phyloP scores from a whole-genome alignment of 2,329 filamentous ascomycete genomes.

The Trichoderma brevicompactum region DNA sequence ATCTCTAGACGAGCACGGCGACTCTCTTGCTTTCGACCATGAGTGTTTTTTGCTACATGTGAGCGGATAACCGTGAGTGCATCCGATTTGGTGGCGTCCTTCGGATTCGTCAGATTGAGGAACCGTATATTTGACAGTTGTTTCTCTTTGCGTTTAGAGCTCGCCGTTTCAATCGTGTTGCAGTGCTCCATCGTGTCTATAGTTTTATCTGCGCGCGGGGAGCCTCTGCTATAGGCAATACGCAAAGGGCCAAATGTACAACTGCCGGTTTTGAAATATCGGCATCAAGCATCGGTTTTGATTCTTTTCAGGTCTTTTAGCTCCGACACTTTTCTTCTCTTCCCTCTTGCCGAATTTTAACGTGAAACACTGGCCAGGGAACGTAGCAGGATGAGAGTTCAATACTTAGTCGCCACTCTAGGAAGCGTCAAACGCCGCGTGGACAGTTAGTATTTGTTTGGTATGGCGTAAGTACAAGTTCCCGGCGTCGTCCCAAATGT shows the following conservation, averaged over 20 bases:
- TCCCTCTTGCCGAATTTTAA: not conserved
- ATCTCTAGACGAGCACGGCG: conserved; percentile 19
- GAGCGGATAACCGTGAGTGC: conserved; percentile 21
- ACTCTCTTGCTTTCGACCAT: conserved; percentile 21
- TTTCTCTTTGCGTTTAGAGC: not conserved
- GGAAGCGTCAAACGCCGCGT: not conserved
- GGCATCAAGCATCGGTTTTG: not conserved
- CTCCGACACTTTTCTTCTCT: not conserved
- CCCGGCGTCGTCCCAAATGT: not conserved
- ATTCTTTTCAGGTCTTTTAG: not conserved
- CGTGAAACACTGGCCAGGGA: not conserved
- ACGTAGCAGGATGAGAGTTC: not conserved
- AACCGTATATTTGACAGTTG: conserved; percentile 3
- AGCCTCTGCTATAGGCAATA: not conserved
- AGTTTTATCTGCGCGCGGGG: not conserved
- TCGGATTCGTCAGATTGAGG: conserved; percentile 21
- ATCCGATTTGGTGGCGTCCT: conserved; percentile 20
- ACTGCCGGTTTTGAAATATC: conserved; percentile 6
- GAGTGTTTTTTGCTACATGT: conserved; percentile 21
- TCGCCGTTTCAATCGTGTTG: not conserved
- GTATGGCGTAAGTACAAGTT: not conserved
- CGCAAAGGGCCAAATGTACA: not conserved
- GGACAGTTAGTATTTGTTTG: not conserved
- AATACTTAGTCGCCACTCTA: conserved; percentile 2
- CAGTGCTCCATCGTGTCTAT: not conserved